A percentile compares a stretch with the other conserved stretches of the same genome.
Conservation (phyloP, 805 yeast genomes). For the Starmerella bacillaris region DNA sequence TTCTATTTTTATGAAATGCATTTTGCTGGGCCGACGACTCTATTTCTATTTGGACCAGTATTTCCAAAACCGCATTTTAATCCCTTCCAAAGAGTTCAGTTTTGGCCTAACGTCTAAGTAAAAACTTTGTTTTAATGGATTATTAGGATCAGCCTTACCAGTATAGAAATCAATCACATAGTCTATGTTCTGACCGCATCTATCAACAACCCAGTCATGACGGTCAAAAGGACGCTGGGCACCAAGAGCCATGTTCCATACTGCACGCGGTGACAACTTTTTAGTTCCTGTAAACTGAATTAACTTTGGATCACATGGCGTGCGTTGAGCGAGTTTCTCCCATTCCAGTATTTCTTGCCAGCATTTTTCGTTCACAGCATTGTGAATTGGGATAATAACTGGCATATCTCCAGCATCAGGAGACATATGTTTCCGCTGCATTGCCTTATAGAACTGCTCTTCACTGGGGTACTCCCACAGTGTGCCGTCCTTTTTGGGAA, state of each 20-base stretch:
- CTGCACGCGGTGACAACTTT: conserved; percentile 75
- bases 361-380: conserved; percentile 80
- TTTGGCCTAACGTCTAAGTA: conserved; percentile 86
- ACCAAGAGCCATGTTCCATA: conserved; percentile 47
- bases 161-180: conserved; percentile 86
- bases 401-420: conserved; percentile 72
- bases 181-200: conserved; percentile 70
- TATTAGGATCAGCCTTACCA: conserved; percentile 33
- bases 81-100: conserved; percentile 62
- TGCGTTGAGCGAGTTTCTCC: conserved; percentile 33
- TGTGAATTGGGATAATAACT: conserved; percentile 84
- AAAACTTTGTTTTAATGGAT: conserved; percentile 39
- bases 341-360: conserved; percentile 72
- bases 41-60: not conserved
- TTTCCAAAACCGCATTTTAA: conserved; percentile 40
- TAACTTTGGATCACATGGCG: conserved; percentile 56
- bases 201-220: conserved; percentile 80
- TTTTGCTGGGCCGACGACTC: too few species aligned
- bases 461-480: conserved; percentile 96
- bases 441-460: conserved; percentile 84
- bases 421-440: conserved; percentile 77
- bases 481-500: conserved; percentile 49
- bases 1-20: too few species aligned
- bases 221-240: conserved; percentile 76
- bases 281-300: conserved; percentile 75